Conservation (phyloP, 2,329 filamentous ascomycete genomes). For the Coniochaeta ligniaria region DNA sequence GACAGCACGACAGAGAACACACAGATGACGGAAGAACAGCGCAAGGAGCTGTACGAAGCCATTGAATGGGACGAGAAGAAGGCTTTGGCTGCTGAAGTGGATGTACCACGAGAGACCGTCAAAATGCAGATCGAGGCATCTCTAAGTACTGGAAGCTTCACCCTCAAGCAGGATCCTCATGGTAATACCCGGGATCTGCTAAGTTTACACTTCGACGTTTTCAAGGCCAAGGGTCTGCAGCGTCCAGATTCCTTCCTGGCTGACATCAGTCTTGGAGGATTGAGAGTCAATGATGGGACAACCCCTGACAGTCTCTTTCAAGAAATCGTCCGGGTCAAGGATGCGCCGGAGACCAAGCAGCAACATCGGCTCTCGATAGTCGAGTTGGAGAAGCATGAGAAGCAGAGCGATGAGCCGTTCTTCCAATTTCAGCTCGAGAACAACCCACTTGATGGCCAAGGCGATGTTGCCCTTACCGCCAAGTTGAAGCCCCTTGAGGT, state of each 20-base stretch:
- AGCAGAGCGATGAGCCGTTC: constrained; percentile 59
- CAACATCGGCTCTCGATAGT: constrained; percentile 43
- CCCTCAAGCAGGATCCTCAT: constrained; percentile 77
- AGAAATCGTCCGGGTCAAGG: constrained; percentile 94
- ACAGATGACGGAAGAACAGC: constrained; percentile 89
- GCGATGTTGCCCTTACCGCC: constrained; percentile 82
- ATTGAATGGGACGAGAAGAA: constrained; percentile 99
- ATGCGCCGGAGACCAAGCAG: constrained; percentile 52
- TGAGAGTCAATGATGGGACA: constrained; percentile 93
- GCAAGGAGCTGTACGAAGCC: constrained; percentile 91
- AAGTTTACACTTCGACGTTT: constrained; percentile 88
- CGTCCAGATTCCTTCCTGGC: constrained; percentile 85
- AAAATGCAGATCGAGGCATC: constrained; percentile 90
- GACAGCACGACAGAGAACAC: constrained; percentile 62
- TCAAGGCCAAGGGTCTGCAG: constrained; percentile 83
- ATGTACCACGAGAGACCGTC: constrained; percentile 82
- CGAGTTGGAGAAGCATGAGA: constrained; percentile 42
- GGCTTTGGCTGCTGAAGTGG: constrained; percentile 77
- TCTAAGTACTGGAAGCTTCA: constrained; percentile 94
- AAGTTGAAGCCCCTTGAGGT: constrained; percentile 95
- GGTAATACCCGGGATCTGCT: constrained; percentile 74
- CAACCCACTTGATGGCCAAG: constrained; percentile 86
- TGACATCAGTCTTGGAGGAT: constrained; percentile 82
- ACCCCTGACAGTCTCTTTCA: constrained; percentile 86
- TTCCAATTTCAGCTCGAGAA: constrained; percentile 92